Evolutionary conservation across 495 filamentous ascomycete species (phyloP).

Genomic region (Immersiella caudata): DNA sequence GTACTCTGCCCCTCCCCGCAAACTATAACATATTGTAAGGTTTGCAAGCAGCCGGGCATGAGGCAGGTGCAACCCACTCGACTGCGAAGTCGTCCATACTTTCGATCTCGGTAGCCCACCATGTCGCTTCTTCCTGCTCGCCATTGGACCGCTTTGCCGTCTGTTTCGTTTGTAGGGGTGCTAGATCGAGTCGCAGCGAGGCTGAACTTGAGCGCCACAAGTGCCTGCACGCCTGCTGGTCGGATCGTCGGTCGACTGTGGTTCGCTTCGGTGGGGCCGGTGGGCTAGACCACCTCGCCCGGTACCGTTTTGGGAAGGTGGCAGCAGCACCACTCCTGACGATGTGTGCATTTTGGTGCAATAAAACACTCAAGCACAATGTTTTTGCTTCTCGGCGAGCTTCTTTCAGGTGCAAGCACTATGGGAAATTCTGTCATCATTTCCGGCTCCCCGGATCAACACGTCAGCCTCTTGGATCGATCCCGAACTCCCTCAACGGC

Average conservation of each 20-base stretch:
- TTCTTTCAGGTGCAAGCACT: neutral
- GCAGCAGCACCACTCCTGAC: constrained; percentile 8
- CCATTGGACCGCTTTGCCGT: neutral
- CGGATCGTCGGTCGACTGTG: neutral
- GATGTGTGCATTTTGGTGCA: constrained; percentile 13
- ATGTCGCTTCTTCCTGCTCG: neutral
- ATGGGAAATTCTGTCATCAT: neutral
- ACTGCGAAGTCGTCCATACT: neutral
- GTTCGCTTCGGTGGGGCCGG: constrained; percentile 2
- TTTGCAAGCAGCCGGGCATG: constrained; percentile 15
- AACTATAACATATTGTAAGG: constrained; percentile 6
- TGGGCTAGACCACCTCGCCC: constrained; percentile 15
- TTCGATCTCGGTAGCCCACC: too few species aligned
- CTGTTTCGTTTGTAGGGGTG: neutral
- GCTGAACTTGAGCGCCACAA: neutral
- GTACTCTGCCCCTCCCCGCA: constrained; percentile 11
- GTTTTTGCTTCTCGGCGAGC: neutral
- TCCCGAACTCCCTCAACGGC: neutral
- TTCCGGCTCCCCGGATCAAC: constrained; percentile 1
- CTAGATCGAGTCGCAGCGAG: neutral
- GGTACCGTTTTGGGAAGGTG: constrained; percentile 20
- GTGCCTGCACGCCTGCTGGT: neutral
- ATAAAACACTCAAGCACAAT: constrained; percentile 12
- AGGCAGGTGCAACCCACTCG: constrained; percentile 16
- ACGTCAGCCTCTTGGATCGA: neutral